phyloP scores from a whole-genome alignment of 2,329 filamentous ascomycete genomes.

The Penicillium sp. region DNA sequence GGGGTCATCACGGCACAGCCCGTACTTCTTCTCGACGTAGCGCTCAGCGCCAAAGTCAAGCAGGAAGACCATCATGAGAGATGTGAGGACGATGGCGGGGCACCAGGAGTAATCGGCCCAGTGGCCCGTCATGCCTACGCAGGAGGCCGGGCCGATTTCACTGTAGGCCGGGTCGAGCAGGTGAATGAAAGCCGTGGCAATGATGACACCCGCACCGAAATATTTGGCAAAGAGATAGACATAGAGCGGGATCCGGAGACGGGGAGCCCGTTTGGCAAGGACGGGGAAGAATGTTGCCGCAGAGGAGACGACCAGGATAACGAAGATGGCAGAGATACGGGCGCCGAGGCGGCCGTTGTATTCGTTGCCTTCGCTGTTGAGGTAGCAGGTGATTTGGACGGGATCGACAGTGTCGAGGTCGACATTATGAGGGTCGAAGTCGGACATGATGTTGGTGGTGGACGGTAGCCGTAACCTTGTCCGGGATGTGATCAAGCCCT shows the following conservation, averaged over 20 bases:
- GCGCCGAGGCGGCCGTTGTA: slow-evolving; percentile 57
- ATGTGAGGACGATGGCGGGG: slow-evolving; percentile 55
- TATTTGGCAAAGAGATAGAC: slow-evolving; percentile 54
- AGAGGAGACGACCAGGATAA: slow-evolving; percentile 49
- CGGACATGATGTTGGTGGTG: slow-evolving; percentile 19
- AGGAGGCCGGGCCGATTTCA: slow-evolving; percentile 53
- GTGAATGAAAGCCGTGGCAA: slow-evolving; percentile 54
- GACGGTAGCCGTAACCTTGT: background rate
- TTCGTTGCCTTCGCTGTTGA: slow-evolving; percentile 53
- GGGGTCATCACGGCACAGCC: slow-evolving; percentile 29
- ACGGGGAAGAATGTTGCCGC: slow-evolving; percentile 52
- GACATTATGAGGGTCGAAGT: slow-evolving; percentile 48
- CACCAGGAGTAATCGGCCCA: slow-evolving; percentile 59
- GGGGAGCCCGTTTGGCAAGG: slow-evolving; percentile 45
- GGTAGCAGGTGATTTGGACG: slow-evolving; percentile 55
- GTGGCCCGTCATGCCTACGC: slow-evolving; percentile 57
- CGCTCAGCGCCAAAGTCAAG: slow-evolving; percentile 31
- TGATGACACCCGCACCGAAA: slow-evolving; percentile 53
- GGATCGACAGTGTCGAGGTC: slow-evolving; percentile 50
- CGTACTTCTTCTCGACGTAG: slow-evolving; percentile 30
- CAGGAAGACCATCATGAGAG: slow-evolving; percentile 54
- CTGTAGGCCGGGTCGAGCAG: slow-evolving; percentile 51
- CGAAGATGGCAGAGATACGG: slow-evolving; percentile 50
- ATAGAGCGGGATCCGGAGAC: slow-evolving; percentile 46
- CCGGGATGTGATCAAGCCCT: background rate